Conservation (phyloP, 23 red algal species). For the Agarophyton chilense region DNA sequence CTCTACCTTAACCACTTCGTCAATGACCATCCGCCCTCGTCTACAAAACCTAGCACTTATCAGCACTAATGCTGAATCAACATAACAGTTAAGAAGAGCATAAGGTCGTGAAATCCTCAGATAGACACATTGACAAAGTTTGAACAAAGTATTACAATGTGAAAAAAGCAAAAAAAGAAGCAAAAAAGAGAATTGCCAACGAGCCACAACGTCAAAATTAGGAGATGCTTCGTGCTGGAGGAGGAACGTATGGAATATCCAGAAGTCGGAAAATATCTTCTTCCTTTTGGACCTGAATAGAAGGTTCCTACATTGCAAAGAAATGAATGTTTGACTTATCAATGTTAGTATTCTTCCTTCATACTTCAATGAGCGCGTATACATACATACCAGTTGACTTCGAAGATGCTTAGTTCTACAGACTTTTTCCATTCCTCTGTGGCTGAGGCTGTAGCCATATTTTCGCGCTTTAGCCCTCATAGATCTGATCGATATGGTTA, state of each 20-base stretch:
- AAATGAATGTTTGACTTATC: background rate
- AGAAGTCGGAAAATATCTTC: slow-evolving; percentile 52
- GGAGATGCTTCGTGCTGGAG: slow-evolving; percentile 52
- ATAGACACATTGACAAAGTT: no score
- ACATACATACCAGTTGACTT: slow-evolving; percentile 40
- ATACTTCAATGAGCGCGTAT: background rate
- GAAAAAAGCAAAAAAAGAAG: no score
- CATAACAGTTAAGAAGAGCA: no score
- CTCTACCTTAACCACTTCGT: no score
- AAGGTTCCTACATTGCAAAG: slow-evolving; percentile 19
- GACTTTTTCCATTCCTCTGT: slow-evolving; percentile 52
- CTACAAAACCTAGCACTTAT: no score
- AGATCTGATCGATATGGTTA: slow-evolving; percentile 27
- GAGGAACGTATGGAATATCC: slow-evolving; percentile 57
- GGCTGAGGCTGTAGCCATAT: slow-evolving; percentile 55
- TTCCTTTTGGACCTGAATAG: slow-evolving; percentile 40
- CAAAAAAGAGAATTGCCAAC: no score
- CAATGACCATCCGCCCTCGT: no score
- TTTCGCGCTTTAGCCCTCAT: slow-evolving; percentile 53
- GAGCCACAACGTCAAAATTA: no score
- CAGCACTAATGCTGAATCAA: no score
- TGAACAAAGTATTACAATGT: no score
- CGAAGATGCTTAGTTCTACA: slow-evolving; percentile 10
- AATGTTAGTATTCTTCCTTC: background rate
- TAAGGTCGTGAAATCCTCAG: no score